phyloP scores from a whole-genome alignment of 2,329 filamentous ascomycete genomes.

The Hymenotorrendiella dingleyae region DNA sequence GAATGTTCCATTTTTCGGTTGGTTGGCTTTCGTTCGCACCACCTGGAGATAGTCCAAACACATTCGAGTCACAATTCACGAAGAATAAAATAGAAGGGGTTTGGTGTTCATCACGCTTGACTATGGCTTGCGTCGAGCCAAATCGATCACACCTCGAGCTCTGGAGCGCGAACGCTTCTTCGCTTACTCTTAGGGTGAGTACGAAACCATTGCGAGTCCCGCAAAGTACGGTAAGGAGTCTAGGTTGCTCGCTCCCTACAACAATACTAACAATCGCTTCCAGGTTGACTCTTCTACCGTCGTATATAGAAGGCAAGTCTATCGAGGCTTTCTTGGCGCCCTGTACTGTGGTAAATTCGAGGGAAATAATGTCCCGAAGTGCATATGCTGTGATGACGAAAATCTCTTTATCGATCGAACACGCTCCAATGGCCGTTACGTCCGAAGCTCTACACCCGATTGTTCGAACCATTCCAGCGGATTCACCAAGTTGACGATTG shows the following conservation, averaged over 20 bases:
- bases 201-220: conserved; percentile 28
- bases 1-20: conserved; percentile 9
- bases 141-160: conserved; percentile 19
- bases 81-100: conserved; percentile 32
- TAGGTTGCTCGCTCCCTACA: conserved; percentile 3
- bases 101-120: conserved; percentile 20
- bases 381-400: conserved; percentile 19
- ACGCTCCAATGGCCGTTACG: conserved; percentile 16
- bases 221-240: conserved; percentile 21
- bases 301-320: conserved; percentile 6
- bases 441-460: conserved; percentile 13
- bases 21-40: background rate
- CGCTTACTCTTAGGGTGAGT: conserved; percentile 18
- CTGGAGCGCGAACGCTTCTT: conserved; percentile 8
- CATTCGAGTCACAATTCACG: conserved; percentile 42
- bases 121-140: conserved; percentile 22
- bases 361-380: conserved; percentile 7
- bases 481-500: conserved; percentile 4
- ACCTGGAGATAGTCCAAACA: conserved; percentile 29
- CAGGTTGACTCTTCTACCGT: conserved; percentile 2
- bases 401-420: conserved; percentile 6
- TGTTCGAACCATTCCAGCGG: conserved; percentile 10
- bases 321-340: conserved; percentile 6
- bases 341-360: conserved; percentile 18
- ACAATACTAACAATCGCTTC: conserved; percentile 25